Conservation (phyloP, 345 rosid genomes). For the Heritiera fomes region DNA sequence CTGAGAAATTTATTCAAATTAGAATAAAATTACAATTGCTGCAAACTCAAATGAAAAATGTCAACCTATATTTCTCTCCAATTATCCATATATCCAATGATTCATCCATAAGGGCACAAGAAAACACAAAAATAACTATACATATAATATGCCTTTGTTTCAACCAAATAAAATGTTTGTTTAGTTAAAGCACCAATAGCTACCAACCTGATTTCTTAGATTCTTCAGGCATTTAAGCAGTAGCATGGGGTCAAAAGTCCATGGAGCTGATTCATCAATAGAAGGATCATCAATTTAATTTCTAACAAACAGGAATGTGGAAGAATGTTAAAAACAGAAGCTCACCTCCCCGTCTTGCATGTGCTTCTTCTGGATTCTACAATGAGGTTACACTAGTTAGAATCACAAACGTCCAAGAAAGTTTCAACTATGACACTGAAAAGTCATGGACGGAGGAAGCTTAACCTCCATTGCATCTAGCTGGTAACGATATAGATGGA, state of each 20-base stretch:
- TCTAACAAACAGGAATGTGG: conserved; percentile 16
- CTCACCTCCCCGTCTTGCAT: conserved; percentile 98
- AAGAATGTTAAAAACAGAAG: conserved; percentile 22
- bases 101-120: not conserved
- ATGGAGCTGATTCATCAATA: conserved; percentile 65
- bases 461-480: conserved; percentile 95
- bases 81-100: conserved; percentile 1
- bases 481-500: conserved; percentile 84
- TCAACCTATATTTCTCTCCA: not conserved
- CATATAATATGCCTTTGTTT: not conserved
- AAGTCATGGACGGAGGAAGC: conserved; percentile 20
- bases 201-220: conserved; percentile 67
- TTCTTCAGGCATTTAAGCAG: conserved; percentile 72
- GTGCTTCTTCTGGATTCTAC: conserved; percentile 91
- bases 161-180: conserved; percentile 9
- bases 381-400: conserved; percentile 21
- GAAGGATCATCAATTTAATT: conserved; percentile 25
- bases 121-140: not conserved
- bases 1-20: conserved; percentile 37
- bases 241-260: conserved; percentile 77
- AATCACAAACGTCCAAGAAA: conserved; percentile 1
- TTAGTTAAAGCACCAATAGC: conserved; percentile 11
- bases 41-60: not conserved
- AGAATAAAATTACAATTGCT: conserved; percentile 16
- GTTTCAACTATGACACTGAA: not conserved